phyloP scores from a whole-genome alignment of 495 filamentous ascomycete genomes.

The Lophium mytilinum region DNA sequence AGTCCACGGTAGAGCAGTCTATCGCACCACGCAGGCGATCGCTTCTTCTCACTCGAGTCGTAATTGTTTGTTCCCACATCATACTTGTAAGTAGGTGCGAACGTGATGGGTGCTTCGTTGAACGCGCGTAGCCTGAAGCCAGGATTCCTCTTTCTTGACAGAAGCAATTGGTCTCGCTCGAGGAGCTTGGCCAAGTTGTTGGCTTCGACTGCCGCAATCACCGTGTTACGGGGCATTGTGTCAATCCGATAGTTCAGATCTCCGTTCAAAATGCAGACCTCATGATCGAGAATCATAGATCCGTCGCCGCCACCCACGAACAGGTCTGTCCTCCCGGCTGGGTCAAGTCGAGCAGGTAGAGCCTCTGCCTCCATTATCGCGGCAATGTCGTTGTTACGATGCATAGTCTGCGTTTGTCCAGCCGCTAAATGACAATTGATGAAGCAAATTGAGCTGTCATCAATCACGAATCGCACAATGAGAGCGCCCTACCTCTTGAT shows the following conservation, averaged over 20 bases:
- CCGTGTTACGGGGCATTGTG: constrained; percentile 85
- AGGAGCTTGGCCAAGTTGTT: constrained; percentile 84
- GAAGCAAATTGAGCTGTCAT: constrained; percentile 90
- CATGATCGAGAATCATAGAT: constrained; percentile 92
- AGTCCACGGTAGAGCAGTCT: constrained; percentile 77
- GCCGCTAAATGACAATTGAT: constrained; percentile 97
- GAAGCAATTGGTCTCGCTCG: constrained; percentile 86
- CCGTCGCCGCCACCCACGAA: constrained; percentile 89
- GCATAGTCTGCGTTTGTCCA: constrained; percentile 78
- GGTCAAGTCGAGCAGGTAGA: constrained; percentile 43
- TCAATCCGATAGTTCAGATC: constrained; percentile 99
- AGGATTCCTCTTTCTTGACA: constrained; percentile 77
- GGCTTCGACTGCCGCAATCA: constrained; percentile 70
- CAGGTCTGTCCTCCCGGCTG: constrained; percentile 52
- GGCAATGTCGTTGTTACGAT: constrained; percentile 89
- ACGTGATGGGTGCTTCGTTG: constrained; percentile 75
- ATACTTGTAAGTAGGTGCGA: constrained; percentile 83
- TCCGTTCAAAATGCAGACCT: constrained; percentile 90
- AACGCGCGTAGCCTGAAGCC: constrained; percentile 82
- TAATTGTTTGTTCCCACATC: constrained; percentile 92
- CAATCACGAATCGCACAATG: constrained; percentile 77
- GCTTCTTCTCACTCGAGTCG: constrained; percentile 88
- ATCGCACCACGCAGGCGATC: constrained; percentile 97
- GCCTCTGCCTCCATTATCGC: constrained; percentile 74
- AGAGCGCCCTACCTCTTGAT: constrained; percentile 61